phyloP scores from a whole-genome alignment of 140 eudicot genomes.

The Cichorium intybus region DNA sequence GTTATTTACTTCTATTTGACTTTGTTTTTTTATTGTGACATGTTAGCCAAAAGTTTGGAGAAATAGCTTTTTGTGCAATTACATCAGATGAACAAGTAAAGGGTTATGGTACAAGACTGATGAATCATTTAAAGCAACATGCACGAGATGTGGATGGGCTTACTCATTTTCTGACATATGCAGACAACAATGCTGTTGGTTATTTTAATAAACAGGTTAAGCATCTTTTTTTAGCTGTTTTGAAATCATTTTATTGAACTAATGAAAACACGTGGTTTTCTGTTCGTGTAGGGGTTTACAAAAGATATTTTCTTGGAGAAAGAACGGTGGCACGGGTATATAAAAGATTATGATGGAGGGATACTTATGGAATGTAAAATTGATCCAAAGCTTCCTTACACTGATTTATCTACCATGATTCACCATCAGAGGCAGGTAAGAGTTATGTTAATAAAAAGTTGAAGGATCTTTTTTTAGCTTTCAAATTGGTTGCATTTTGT shows the following conservation, averaged over 20 bases:
- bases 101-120: conserved; percentile 94
- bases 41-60: conserved; percentile 88
- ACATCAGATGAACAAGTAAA: conserved; percentile 98
- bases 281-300: conserved; percentile 74
- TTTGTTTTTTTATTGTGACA: conserved; percentile 5
- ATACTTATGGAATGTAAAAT: conserved; percentile 98
- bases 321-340: conserved; percentile 98
- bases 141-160: conserved; percentile 97
- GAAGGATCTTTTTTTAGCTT: not conserved
- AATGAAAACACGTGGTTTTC: conserved; percentile 2
- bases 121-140: conserved; percentile 92
- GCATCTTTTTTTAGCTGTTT: conserved; percentile 10
- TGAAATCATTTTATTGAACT: conserved; percentile 15
- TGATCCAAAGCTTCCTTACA: conserved; percentile 97
- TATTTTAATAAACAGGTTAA: conserved; percentile 93
- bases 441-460: too few species aligned
- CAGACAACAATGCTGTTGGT: conserved; percentile 98
- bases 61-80: conserved; percentile 97
- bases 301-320: conserved; percentile 86
- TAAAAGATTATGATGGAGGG: conserved; percentile 97
- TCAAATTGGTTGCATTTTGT: not conserved
- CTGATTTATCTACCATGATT: conserved; percentile 95
- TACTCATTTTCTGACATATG: conserved; percentile 97
- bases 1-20: not conserved
- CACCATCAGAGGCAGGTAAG: conserved; percentile 91